phyloP scores from a whole-genome alignment of 2,329 filamentous ascomycete genomes.

The Lasiodiplodia hormozganensis region DNA sequence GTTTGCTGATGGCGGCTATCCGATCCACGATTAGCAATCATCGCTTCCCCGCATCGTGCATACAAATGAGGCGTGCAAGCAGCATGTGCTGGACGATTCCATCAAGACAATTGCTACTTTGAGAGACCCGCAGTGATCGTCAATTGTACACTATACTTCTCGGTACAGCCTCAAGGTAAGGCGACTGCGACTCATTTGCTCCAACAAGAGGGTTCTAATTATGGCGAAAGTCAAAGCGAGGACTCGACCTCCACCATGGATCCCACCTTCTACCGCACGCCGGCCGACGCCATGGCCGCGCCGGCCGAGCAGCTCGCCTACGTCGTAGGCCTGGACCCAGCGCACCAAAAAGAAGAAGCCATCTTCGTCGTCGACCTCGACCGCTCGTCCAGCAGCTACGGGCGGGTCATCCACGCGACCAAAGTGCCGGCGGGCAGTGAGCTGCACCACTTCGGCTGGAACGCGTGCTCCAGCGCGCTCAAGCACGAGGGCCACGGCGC shows the following conservation, averaged over 20 bases:
- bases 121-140: too few species aligned
- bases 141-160: background rate
- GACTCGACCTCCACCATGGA: background rate
- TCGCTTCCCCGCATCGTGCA: background rate
- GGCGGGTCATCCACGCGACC: background rate
- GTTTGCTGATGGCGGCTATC: background rate
- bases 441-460: slow-evolving; percentile 16
- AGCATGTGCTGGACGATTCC: background rate
- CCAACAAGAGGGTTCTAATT: too few species aligned
- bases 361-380: slow-evolving; percentile 12
- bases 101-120: too few species aligned
- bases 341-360: background rate
- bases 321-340: background rate
- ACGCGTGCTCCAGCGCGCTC: slow-evolving; percentile 11
- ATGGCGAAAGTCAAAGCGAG: too few species aligned
- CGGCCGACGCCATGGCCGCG: slow-evolving; percentile 7
- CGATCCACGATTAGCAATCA: background rate
- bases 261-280: slow-evolving; percentile 9
- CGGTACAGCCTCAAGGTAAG: background rate
- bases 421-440: background rate
- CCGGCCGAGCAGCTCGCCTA: slow-evolving; percentile 9
- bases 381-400: background rate
- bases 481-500: background rate
- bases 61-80: background rate
- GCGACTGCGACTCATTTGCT: background rate